Conservation (phyloP, 352 stramenopile genomes). For the Phytophthora pinifolia region DNA sequence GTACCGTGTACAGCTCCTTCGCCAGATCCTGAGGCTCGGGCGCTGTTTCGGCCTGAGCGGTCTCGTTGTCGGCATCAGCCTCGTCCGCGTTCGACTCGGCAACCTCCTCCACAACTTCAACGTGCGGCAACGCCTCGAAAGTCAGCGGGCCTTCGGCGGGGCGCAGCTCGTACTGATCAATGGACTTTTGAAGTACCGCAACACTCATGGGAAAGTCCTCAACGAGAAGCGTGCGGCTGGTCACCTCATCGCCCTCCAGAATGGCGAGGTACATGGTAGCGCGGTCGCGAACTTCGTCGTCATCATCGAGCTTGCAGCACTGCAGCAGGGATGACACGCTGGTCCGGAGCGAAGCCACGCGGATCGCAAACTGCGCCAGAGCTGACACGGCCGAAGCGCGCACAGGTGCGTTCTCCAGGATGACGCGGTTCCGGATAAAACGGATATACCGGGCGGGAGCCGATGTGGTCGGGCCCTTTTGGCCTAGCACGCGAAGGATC, state of each 20-base stretch:
- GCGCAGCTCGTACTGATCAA: conserved; percentile 86
- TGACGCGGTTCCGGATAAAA: conserved; percentile 99
- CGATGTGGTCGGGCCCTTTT: conserved; percentile 93
- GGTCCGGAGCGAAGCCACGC: conserved; percentile 90
- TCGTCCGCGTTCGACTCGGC: conserved; percentile 35
- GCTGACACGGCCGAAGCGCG: conserved; percentile 96
- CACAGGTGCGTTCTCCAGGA: conserved; percentile 97
- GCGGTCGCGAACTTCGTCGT: conserved; percentile 96
- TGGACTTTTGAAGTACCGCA: conserved; percentile 74
- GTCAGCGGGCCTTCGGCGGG: conserved; percentile 76
- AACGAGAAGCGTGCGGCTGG: conserved; percentile 57
- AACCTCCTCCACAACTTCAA: conserved; percentile 68
- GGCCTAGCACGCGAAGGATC: conserved; percentile 96
- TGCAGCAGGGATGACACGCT: conserved; percentile 96
- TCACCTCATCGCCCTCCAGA: conserved; percentile 58
- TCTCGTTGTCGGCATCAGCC: conserved; percentile 33
- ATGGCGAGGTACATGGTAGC: conserved; percentile 89
- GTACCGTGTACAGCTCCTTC: conserved; percentile 93
- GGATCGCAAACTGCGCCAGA: conserved; percentile 96
- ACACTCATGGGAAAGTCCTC: conserved; percentile 83
- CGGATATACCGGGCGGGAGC: conserved; percentile 97
- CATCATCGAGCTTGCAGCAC: conserved; percentile 95
- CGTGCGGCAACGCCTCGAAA: conserved; percentile 80
- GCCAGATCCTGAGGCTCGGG: conserved; percentile 74
- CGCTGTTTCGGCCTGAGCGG: conserved; percentile 28